Conservation (phyloP, 2,329 filamentous ascomycete genomes). For the Hypomyces rosellus region DNA sequence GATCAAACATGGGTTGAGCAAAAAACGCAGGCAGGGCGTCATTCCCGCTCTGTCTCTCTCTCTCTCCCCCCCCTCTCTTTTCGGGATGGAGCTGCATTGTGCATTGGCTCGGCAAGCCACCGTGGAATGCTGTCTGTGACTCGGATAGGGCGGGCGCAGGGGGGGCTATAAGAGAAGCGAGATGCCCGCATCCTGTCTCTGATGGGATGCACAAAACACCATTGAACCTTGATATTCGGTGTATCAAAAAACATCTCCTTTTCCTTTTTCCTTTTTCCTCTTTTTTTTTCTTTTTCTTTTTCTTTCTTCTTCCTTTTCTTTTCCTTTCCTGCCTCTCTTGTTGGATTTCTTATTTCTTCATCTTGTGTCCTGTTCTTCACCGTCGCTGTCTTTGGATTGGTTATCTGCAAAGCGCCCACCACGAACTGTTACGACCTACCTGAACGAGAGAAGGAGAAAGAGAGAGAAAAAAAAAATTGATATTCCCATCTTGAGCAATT, state of each 20-base stretch:
- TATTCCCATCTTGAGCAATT: neutral
- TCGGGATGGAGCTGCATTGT: too few species aligned
- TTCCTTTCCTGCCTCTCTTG: constrained; percentile 17
- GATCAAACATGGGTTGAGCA: too few species aligned
- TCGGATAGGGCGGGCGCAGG: neutral
- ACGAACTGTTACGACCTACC: neutral
- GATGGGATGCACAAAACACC: neutral
- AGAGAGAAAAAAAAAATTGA: constrained; percentile 1
- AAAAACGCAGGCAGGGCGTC: too few species aligned
- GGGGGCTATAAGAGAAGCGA: neutral
- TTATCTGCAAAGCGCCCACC: neutral
- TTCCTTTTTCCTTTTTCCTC: constrained; percentile 18
- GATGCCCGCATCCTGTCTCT: neutral
- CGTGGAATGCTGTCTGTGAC: neutral
- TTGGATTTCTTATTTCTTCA: constrained; percentile 8
- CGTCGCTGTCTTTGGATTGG: neutral
- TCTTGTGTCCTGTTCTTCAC: neutral
- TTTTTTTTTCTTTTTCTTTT: constrained; percentile 13
- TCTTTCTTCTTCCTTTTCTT: constrained; percentile 15
- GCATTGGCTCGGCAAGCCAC: too few species aligned
- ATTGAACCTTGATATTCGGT: neutral
- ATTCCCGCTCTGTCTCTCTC: too few species aligned
- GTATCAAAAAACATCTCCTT: constrained; percentile 11
- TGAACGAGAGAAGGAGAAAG: neutral
- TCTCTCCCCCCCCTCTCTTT: too few species aligned